Evolutionary conservation across 257 asterid species (phyloP).

Genomic region (Gentiana macrophylla): DNA sequence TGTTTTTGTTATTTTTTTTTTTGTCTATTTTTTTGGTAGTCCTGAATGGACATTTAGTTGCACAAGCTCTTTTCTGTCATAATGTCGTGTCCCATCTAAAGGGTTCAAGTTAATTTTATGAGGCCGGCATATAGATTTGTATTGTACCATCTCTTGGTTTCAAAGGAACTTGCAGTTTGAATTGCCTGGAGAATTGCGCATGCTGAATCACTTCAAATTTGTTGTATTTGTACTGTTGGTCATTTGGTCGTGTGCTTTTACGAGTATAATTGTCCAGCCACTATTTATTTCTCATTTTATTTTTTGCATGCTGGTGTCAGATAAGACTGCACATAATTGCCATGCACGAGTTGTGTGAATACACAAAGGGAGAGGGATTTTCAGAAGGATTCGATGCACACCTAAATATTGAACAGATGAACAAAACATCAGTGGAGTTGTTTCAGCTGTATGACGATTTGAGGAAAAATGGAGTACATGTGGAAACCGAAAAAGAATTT

Average conservation of each 20-base stretch:
- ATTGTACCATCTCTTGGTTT: neutral
- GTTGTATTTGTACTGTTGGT: neutral
- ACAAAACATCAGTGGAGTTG: constrained; percentile 89
- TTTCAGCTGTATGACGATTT: constrained; percentile 93
- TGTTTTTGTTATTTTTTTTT: no score
- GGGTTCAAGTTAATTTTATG: neutral
- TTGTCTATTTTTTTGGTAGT: neutral
- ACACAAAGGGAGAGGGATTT: constrained; percentile 94
- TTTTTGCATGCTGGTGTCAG: constrained; percentile 35
- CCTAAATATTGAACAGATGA: constrained; percentile 98
- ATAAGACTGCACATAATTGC: constrained; percentile 96
- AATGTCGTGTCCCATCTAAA: neutral
- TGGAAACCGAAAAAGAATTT: constrained; percentile 85
- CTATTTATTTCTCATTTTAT: constrained; percentile 6
- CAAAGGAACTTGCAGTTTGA: no score
- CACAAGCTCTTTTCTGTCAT: neutral
- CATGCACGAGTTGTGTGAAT: constrained; percentile 97
- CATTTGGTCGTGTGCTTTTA: neutral
- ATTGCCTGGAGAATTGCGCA: neutral
- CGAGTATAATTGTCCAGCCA: neutral
- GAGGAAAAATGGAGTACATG: constrained; percentile 70
- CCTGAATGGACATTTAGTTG: neutral
- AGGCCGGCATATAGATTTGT: neutral
- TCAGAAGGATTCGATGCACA: constrained; percentile 99
- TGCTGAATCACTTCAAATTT: neutral